Evolutionary conservation across 73 alveolate species (phyloP).

Genomic region (Tetrahymena borealis): DNA sequence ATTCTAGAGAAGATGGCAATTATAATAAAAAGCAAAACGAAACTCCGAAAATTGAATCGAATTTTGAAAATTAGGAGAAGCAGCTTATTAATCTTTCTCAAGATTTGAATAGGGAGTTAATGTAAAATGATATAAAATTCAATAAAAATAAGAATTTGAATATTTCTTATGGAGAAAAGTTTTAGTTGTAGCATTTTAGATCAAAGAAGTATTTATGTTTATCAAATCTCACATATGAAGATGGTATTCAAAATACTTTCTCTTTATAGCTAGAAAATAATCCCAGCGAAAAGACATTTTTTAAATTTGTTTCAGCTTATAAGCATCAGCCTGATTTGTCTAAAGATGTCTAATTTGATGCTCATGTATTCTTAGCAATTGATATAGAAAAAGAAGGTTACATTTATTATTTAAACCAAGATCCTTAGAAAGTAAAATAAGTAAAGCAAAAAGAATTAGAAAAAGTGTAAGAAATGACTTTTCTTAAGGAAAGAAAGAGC

Average conservation of each 20-base stretch:
- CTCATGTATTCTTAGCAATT: background rate
- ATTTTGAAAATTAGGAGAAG: background rate
- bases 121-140: background rate
- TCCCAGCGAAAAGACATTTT: background rate
- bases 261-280: background rate
- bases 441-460: background rate
- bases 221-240: background rate
- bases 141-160: background rate
- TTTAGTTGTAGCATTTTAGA: background rate
- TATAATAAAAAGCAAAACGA: background rate
- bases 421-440: background rate
- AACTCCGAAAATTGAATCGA: background rate
- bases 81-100: background rate
- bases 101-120: background rate
- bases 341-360: background rate
- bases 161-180: background rate
- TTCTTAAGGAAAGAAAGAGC: background rate
- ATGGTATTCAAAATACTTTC: background rate
- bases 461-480: background rate
- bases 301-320: background rate
- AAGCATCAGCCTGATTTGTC: background rate
- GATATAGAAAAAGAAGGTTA: background rate
- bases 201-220: background rate
- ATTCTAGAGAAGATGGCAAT: background rate
- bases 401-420: background rate